Base-by-base conservation (phyloP, 148 eudicot species). In the Silene latifolia region DNA sequence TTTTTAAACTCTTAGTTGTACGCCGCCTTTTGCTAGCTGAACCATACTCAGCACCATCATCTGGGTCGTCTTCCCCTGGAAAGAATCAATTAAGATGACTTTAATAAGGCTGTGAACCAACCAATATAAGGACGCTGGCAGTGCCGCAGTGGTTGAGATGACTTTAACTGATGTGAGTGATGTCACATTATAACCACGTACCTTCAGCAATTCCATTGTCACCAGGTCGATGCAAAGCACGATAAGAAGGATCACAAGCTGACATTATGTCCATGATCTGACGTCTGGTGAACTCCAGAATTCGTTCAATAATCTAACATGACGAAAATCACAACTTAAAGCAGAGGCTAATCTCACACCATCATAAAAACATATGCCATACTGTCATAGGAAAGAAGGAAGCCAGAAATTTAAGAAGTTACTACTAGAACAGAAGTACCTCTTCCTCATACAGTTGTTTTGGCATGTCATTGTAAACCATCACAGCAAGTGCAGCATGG, bases 391-490 rank as follows among this genome's bases (percentile, higher is more conserved):
- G 47, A 71, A 39, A 71, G 72, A 24, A n/a, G 2, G 7, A 14
- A 46, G 61, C 48, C 25, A 66, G 39, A 46, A 4, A 39, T 8
- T 67, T 23, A 1, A 1, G 4, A 77, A 7, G 13, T 24, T 51
- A 51, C 8, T 4, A 39, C 8, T 4, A 17, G 19, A n/a, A 35
- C 58, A 62, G 47, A 67, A 29, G 67, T 86, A 95, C 99, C 97
- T 92, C 99, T 81, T 95, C 99, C 27, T 89, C 88, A 64, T 95
- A 95, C 25, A 95, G 79, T 79, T 88, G 93, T 85, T 92, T 95
- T 62, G 97, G 92, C 99, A 95, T 89, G 84, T 83, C 89, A 80
- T 82, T 74, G 74, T 83, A 66, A 77, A 89, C 88, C 96, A 95
- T 90, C 74, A 92, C 85, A 63, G 87, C 87, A 65, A 95, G 80